Conservation (phyloP, 441 rosid genomes). For the Jatropha podagrica region DNA sequence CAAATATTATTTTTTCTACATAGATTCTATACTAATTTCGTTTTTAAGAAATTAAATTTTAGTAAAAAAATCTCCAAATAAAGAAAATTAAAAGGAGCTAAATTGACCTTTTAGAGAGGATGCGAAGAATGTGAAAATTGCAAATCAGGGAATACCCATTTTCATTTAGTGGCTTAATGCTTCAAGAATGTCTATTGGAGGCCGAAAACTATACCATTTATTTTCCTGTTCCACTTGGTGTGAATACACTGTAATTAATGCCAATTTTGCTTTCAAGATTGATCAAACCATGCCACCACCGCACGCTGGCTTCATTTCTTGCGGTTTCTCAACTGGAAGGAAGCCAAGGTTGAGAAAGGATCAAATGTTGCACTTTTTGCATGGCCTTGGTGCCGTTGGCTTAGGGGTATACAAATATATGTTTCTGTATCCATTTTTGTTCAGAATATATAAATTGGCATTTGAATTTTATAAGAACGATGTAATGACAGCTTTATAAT, state of each 20-base stretch:
- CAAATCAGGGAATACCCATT: constrained; percentile 30
- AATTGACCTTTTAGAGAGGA: no score
- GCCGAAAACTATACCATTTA: constrained; percentile 30
- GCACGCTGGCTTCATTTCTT: constrained; percentile 45
- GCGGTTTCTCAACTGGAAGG: constrained; percentile 63
- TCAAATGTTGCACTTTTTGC: constrained; percentile 55
- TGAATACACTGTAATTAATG: constrained; percentile 37
- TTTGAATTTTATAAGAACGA: no score
- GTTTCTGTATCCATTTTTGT: no score
- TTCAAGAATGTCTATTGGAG: constrained; percentile 42
- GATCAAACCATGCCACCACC: constrained; percentile 22
- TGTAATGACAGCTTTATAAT: no score
- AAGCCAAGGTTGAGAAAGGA: constrained; percentile 43
- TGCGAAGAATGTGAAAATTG: constrained; percentile 48
- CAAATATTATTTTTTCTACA: no score
- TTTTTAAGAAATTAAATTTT: no score
- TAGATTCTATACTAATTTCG: no score
- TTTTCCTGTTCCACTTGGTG: constrained; percentile 48
- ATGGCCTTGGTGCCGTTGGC: constrained; percentile 62
- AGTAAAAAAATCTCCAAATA: no score
- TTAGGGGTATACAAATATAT: constrained; percentile 41
- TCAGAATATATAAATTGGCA: no score
- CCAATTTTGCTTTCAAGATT: constrained; percentile 34
- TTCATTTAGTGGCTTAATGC: constrained; percentile 27
- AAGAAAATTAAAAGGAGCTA: no score